Conservation (phyloP, 129 eudicot genomes). For the Escallonia herrerae region DNA sequence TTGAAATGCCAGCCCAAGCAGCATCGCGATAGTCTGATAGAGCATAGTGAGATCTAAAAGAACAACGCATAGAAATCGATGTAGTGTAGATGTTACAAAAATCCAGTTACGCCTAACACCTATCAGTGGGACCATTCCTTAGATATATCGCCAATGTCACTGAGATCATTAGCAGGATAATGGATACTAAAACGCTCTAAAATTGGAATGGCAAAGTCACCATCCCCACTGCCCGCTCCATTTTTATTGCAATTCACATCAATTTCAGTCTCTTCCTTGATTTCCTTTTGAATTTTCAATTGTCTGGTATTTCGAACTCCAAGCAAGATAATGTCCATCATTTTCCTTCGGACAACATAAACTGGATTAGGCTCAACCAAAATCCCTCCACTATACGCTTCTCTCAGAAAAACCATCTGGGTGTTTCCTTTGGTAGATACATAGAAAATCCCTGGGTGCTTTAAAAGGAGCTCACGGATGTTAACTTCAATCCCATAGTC, state of each 20-base stretch:
- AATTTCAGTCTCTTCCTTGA: slow-evolving; percentile 13
- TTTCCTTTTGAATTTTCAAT: slow-evolving; percentile 27
- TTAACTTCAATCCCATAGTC: slow-evolving; percentile 77
- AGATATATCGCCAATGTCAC: background rate
- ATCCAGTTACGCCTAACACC: no score
- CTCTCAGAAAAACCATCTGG: slow-evolving; percentile 66
- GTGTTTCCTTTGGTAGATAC: slow-evolving; percentile 59
- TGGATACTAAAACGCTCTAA: slow-evolving; percentile 27
- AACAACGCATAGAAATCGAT: no score
- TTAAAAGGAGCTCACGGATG: slow-evolving; percentile 65
- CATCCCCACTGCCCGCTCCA: slow-evolving; percentile 21
- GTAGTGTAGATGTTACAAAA: no score
- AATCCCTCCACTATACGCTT: slow-evolving; percentile 57
- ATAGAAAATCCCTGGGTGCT: slow-evolving; percentile 79
- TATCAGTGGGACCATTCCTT: no score
- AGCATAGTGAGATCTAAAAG: no score
- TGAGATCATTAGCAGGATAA: background rate
- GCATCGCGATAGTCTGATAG: no score
- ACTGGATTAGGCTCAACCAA: slow-evolving; percentile 48
- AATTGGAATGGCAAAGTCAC: slow-evolving; percentile 46
- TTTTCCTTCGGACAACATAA: slow-evolving; percentile 59
- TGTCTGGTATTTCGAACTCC: slow-evolving; percentile 55
- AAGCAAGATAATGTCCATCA: slow-evolving; percentile 66
- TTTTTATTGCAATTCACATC: slow-evolving; percentile 16
- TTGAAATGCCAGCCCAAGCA: no score